Conservation (phyloP, 108 stramenopile species). For the Epipyxis sp. region DNA sequence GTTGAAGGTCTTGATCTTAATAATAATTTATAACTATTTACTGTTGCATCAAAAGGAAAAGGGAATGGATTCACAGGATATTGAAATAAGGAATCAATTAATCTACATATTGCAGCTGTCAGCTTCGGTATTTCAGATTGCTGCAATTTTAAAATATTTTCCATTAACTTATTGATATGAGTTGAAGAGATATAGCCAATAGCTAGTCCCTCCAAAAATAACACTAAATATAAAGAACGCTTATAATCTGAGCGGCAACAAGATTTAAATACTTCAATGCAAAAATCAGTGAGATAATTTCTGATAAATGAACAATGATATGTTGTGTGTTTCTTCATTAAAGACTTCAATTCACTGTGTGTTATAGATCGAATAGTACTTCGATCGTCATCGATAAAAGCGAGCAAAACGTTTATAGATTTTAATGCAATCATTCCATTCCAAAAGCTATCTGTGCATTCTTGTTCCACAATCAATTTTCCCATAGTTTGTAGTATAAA, state of each 20-base stretch:
- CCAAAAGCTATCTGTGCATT: conserved; percentile 11
- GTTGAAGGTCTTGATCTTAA: not conserved
- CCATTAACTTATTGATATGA: not conserved
- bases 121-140: not conserved
- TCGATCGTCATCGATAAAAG: not conserved
- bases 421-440: conserved; percentile 3
- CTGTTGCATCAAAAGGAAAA: not conserved
- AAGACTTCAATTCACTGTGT: not conserved
- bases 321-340: not conserved
- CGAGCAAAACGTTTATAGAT: not conserved
- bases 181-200: not conserved
- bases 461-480: not conserved
- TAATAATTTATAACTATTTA: not conserved
- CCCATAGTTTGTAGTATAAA: not conserved
- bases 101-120: conserved; percentile 6
- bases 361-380: not conserved
- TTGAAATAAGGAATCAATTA: conserved; percentile 9
- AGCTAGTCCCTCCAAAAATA: not conserved
- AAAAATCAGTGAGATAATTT: conserved; percentile 8
- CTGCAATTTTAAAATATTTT: not conserved
- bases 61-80: too few species aligned
- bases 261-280: not conserved
- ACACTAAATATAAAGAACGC: not conserved
- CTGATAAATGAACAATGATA: not conserved
- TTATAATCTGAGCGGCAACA: not conserved